A percentile compares a stretch with the other conserved stretches of the same genome.
phyloP scores from a whole-genome alignment of 768 basidiomycete species.

The Roridomyces roridus region DNA sequence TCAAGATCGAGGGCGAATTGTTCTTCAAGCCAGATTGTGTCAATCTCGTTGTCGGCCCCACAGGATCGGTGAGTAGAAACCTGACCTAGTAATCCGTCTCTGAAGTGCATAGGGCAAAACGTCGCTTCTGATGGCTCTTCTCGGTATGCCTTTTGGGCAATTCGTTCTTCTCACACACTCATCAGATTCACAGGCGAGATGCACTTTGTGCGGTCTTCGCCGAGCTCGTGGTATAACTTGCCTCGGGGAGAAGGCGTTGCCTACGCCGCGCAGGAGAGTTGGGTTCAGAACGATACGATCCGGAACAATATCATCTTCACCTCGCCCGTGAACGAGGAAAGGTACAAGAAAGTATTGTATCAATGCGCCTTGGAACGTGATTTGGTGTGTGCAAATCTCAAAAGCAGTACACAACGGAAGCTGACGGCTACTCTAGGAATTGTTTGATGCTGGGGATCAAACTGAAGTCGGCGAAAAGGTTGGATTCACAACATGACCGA shows the following conservation, averaged over 20 bases:
- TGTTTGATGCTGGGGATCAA: constrained; percentile 70
- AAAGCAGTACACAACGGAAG: no score
- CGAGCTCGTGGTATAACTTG: constrained; percentile 33
- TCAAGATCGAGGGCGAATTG: constrained; percentile 47
- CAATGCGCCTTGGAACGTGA: constrained; percentile 80
- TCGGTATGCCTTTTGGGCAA: constrained; percentile 31
- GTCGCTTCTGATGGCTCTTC: constrained; percentile 51
- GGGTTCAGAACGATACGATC: constrained; percentile 67
- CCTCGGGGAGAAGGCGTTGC: constrained; percentile 60
- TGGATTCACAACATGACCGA: background rate
- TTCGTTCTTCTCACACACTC: background rate
- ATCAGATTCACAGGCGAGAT: constrained; percentile 40
- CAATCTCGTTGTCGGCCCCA: constrained; percentile 50
- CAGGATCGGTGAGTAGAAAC: constrained; percentile 24
- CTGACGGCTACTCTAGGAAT: constrained; percentile 1
- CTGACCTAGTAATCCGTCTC: no score
- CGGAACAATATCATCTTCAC: constrained; percentile 14
- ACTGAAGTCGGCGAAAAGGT: constrained; percentile 79
- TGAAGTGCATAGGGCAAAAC: constrained; percentile 41
- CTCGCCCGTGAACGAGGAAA: background rate
- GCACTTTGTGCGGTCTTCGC: constrained; percentile 46
- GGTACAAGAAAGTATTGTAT: constrained; percentile 51
- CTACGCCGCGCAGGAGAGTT: constrained; percentile 68
- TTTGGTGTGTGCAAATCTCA: constrained; percentile 40
- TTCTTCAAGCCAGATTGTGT: constrained; percentile 46